phyloP scores from a whole-genome alignment of 768 basidiomycete species.

The Chlorophyllum brunneum region DNA sequence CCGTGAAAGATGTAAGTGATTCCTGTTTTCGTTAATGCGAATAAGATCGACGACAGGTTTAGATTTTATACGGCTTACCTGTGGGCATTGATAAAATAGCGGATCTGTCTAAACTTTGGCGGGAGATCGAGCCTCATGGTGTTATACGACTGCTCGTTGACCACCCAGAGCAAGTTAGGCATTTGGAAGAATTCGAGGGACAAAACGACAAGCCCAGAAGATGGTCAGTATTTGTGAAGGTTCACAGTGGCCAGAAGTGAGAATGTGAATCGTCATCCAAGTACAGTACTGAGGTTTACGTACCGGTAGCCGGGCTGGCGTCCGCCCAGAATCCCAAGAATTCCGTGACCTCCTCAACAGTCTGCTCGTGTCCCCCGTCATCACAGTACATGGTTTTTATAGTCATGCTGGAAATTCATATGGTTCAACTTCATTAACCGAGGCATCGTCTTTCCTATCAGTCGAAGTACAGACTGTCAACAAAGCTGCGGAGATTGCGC shows the following conservation, averaged over 20 bases:
- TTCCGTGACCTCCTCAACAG: slow-evolving; percentile 53
- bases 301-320: slow-evolving; percentile 65
- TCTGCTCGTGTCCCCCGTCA: slow-evolving; percentile 48
- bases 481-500: slow-evolving; percentile 52
- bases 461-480: slow-evolving; percentile 72
- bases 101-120: slow-evolving; percentile 60
- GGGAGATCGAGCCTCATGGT: slow-evolving; percentile 50
- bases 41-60: neutral
- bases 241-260: slow-evolving; percentile 76
- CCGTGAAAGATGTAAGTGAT: slow-evolving; percentile 68
- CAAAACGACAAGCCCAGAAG: slow-evolving; percentile 31
- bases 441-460: slow-evolving; percentile 64
- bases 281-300: slow-evolving; percentile 18
- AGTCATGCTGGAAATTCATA: slow-evolving; percentile 78
- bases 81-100: slow-evolving; percentile 65
- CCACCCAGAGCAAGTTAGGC: slow-evolving; percentile 66
- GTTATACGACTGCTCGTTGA: slow-evolving; percentile 72
- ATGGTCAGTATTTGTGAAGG: slow-evolving; percentile 82
- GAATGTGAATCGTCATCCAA: slow-evolving; percentile 18
- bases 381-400: slow-evolving; percentile 81
- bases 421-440: slow-evolving; percentile 61
- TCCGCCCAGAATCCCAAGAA: slow-evolving; percentile 44
- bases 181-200: slow-evolving; percentile 58
- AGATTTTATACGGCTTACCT: slow-evolving; percentile 85
- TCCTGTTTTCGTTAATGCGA: neutral